Conservation (phyloP, 495 filamentous ascomycete genomes). For the Delitschia confertaspora region DNA sequence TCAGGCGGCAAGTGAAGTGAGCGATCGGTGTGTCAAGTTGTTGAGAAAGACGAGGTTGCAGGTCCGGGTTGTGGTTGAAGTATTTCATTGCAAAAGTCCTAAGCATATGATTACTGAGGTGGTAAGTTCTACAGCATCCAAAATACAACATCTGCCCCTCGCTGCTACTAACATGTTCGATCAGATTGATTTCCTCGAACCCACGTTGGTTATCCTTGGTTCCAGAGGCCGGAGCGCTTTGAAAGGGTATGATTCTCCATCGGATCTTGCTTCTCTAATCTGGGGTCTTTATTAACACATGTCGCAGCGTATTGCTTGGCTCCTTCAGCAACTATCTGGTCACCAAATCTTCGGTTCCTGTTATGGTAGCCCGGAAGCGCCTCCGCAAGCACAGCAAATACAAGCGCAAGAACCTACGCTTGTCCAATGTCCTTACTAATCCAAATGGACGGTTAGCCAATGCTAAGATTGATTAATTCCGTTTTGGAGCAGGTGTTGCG, state of each 20-base stretch:
- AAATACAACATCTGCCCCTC: not conserved
- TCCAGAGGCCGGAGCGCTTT: constrained; percentile 81
- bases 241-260: constrained; percentile 87
- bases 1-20: constrained; percentile 66
- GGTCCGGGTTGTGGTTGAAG: constrained; percentile 84
- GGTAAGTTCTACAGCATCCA: constrained; percentile 26
- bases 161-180: constrained; percentile 20
- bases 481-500: not conserved
- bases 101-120: constrained; percentile 44
- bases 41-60: constrained; percentile 85
- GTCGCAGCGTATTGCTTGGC: constrained; percentile 69
- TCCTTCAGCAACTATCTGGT: constrained; percentile 97
- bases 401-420: constrained; percentile 28
- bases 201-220: constrained; percentile 88
- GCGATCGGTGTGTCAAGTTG: constrained; percentile 67
- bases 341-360: constrained; percentile 89
- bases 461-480: constrained; percentile 29
- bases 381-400: constrained; percentile 37
- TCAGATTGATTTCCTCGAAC: constrained; percentile 79
- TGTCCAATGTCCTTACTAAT: constrained; percentile 28
- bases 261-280: not conserved
- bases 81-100: constrained; percentile 95
- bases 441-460: constrained; percentile 22
- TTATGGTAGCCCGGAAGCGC: constrained; percentile 39
- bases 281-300: constrained; percentile 15